Evolutionary conservation across 2,329 filamentous ascomycete species (phyloP).

Genomic region (Septoria petroselini): DNA sequence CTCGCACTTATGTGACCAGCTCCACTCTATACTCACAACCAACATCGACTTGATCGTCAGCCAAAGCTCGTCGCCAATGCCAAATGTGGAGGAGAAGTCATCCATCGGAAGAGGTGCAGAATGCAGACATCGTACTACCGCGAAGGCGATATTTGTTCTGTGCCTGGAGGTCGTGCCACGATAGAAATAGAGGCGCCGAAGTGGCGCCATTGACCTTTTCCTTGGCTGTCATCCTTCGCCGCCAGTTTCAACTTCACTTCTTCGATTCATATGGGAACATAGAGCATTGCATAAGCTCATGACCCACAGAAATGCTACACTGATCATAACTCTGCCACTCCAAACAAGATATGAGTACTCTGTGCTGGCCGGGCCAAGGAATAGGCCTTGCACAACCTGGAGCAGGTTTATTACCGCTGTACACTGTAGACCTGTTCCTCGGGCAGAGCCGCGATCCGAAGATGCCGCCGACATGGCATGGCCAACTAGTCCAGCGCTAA

Average conservation of each 20-base stretch:
- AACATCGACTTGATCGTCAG: no score
- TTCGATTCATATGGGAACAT: no score
- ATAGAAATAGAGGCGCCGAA: constrained; percentile 1
- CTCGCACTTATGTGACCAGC: no score
- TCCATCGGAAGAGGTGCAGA: not conserved
- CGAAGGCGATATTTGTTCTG: not conserved
- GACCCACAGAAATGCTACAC: no score
- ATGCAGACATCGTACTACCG: not conserved
- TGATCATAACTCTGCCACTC: no score
- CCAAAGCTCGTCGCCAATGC: not conserved
- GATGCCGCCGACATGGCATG: constrained; percentile 1
- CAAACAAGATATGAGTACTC: no score
- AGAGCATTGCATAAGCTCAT: no score
- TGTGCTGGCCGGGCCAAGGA: no score
- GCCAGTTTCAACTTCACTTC: not conserved
- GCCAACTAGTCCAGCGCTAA: constrained; percentile 1
- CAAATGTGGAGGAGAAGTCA: not conserved
- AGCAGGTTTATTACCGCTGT: no score
- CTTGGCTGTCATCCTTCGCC: not conserved
- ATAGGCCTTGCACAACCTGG: no score
- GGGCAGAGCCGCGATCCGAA: not conserved
- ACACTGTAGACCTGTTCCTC: constrained; percentile 2
- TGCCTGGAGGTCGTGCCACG: not conserved
- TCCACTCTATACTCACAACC: no score
- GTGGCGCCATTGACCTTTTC: not conserved